Evolutionary conservation across 2,329 filamentous ascomycete species (phyloP), one percentile per base, ranked within the genome.

Genomic region (Boeremia exigua): DNA sequence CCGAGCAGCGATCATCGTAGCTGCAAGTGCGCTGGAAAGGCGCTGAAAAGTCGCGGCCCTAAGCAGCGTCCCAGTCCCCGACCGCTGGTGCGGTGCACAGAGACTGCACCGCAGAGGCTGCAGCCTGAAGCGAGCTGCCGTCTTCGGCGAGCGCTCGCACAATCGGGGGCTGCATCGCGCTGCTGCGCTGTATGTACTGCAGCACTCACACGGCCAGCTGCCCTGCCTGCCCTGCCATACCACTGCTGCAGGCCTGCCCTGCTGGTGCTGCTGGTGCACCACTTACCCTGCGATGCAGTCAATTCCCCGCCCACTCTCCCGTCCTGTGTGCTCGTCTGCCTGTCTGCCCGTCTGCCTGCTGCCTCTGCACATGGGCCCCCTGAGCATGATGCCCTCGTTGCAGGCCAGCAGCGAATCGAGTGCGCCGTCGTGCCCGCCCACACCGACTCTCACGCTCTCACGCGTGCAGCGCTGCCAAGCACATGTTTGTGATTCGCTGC

Each of bases 311-410:
- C 19, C 2, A 5, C 19, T 23, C 19, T 23, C 19, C 19, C 19
- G 19, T 23, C 62, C 59, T 51, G 54, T 61, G 45, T 59, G 48
- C 60, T 61, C 56, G 70, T 73, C 70, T 2, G 19, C 19, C 19
- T 23, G 19, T 5, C 19, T 23, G 19, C 19, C n/a, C n/a, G n/a
- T n/a, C 19, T 23, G 19, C 19, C 19, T 23, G 19, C 19, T n/a
- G n/a, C n/a, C n/a, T 23, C 19, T 23, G 32, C 33, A 37, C 71
- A 57, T 58, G 69, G 66, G 19, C 49, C 64, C 69, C 53, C 53
- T 55, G 53, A 42, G 23, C 11, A 29, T 44, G 38, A 48, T 54
- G 44, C 27, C 32, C 38, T 48, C 14, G 44, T 32, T 54, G 52
- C 52, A 55, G 32, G 39, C 48, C 56, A 43, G 54, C 64, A 61